Conservation (phyloP, 148 eudicot genomes). For the Vaccinium macrocarpon region DNA sequence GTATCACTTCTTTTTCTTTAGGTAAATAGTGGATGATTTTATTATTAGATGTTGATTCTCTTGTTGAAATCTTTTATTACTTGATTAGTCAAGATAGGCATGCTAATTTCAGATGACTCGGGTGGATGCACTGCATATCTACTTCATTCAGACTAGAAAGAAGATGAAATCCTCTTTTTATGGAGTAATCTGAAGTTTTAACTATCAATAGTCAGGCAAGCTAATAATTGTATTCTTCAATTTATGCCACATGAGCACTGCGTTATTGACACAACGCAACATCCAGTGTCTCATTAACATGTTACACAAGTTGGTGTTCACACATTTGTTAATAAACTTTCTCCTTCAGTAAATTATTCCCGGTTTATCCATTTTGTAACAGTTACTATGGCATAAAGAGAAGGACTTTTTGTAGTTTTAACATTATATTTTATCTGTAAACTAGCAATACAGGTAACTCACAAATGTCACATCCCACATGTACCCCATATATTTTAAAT, state of each 20-base stretch:
- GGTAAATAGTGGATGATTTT: neutral
- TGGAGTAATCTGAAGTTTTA: neutral
- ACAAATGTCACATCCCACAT: neutral
- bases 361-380: neutral
- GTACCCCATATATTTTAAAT: neutral
- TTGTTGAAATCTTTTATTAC: neutral
- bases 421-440: neutral
- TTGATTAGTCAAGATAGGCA: neutral
- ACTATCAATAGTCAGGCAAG: neutral
- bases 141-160: neutral
- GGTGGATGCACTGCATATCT: neutral
- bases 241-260: neutral
- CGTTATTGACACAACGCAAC: neutral
- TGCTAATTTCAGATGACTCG: neutral
- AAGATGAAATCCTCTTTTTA: neutral
- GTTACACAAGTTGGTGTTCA: neutral
- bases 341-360: neutral
- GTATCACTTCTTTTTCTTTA: neutral
- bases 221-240: neutral
- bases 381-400: neutral
- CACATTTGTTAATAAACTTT: neutral
- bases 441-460: neutral
- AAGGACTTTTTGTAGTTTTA: neutral
- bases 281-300: neutral
- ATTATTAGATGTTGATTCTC: neutral